Evolutionary conservation across 257 asterid genomes (phyloP).

Genomic region (Solanum chiquidenum): DNA sequence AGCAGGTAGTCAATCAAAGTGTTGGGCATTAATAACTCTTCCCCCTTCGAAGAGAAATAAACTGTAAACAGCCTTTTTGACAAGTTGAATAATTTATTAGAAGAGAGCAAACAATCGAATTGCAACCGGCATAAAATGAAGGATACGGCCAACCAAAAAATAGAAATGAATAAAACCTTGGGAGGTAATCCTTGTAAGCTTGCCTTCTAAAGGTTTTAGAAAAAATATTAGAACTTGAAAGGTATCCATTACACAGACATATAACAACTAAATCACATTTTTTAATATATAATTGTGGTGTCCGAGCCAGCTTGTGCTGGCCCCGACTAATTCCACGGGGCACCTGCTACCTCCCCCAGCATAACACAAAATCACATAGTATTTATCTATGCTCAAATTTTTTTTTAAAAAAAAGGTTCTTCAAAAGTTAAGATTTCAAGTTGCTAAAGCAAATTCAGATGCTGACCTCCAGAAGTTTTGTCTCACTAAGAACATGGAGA

Average conservation of each 20-base stretch:
- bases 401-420: not conserved
- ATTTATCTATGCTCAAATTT: not conserved
- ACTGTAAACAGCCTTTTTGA: not conserved
- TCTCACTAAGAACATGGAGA: constrained; percentile 38
- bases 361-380: not conserved
- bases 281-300: not conserved
- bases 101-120: not conserved
- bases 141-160: not conserved
- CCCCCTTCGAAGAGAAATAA: not conserved
- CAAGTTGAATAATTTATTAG: not conserved
- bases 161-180: not conserved
- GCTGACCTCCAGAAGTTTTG: constrained; percentile 39
- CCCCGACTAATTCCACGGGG: not conserved
- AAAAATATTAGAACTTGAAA: not conserved
- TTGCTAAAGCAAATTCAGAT: not conserved
- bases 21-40: not conserved
- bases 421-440: not conserved
- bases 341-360: not conserved
- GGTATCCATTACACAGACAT: not conserved
- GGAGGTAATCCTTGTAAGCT: not conserved
- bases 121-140: not conserved
- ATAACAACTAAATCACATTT: not conserved
- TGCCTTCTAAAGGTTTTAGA: not conserved
- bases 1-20: not conserved
- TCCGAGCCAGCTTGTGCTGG: not conserved